These are phyloP conservation scores for Pelargonium nanum DNA, from an alignment of 345 rosid species.

Conservation along the genomic window DNA sequence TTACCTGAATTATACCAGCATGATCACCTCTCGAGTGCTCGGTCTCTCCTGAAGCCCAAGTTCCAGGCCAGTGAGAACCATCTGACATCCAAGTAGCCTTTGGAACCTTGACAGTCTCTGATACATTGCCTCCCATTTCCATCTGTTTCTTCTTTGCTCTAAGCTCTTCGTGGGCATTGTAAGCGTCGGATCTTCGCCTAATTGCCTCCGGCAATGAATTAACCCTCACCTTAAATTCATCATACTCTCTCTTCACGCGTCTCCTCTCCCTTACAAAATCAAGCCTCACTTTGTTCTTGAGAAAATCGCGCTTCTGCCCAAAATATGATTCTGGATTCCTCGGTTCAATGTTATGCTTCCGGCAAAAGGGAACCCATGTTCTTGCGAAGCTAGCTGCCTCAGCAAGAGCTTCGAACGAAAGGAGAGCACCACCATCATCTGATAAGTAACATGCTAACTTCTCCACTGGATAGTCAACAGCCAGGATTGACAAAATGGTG, in stretches of 20 bases:
- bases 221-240: constrained; percentile 73
- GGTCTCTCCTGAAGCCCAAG: constrained; percentile 59
- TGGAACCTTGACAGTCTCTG: constrained; percentile 31
- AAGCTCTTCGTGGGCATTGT: constrained; percentile 66
- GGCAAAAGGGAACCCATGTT: constrained; percentile 71
- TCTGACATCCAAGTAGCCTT: constrained; percentile 88
- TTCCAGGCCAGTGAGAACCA: constrained; percentile 84
- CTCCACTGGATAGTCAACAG: constrained; percentile 73
- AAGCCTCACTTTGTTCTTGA: constrained; percentile 60
- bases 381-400: constrained; percentile 71
- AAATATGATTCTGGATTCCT: constrained; percentile 75
- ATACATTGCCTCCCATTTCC: constrained; percentile 36
- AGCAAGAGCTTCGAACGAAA: constrained; percentile 70
- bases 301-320: constrained; percentile 59
- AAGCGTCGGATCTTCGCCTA: constrained; percentile 68
- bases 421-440: constrained; percentile 65
- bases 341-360: constrained; percentile 61
- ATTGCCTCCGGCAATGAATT: constrained; percentile 63
- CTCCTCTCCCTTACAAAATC: constrained; percentile 77
- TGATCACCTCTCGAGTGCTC: constrained; percentile 67
- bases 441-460: constrained; percentile 71
- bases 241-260: constrained; percentile 74
- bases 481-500: constrained; percentile 61
- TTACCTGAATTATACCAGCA: constrained; percentile 75
- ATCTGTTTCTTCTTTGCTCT: constrained; percentile 58